Conservation (phyloP, 257 asterid species). For the Vinca minor region DNA sequence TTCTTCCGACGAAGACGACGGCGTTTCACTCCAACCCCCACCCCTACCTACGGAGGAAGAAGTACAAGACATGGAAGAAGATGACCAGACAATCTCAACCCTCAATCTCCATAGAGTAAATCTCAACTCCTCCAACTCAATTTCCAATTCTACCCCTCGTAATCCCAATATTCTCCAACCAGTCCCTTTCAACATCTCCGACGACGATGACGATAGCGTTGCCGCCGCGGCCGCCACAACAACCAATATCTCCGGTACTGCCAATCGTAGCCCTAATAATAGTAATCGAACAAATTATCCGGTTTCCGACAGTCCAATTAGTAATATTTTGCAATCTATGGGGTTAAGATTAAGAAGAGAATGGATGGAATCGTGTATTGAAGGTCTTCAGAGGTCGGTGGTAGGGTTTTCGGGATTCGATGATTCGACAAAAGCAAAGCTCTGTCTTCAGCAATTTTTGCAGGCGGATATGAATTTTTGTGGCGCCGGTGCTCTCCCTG, state of each 20-base stretch:
- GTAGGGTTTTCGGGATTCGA: slow-evolving; percentile 47
- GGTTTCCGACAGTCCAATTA: slow-evolving; percentile 39
- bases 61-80: slow-evolving; percentile 23
- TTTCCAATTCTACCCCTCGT: slow-evolving; percentile 11
- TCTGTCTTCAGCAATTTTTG: slow-evolving; percentile 67
- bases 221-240: background rate
- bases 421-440: slow-evolving; percentile 56
- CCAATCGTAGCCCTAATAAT: background rate
- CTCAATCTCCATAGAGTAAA: slow-evolving; percentile 58
- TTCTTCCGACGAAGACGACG: slow-evolving; percentile 58
- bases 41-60: slow-evolving; percentile 12
- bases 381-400: slow-evolving; percentile 37
- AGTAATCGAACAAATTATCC: slow-evolving; percentile 14
- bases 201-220: background rate
- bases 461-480: slow-evolving; percentile 68
- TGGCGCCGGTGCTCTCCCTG: slow-evolving; percentile 77
- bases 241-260: background rate
- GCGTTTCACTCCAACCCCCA: slow-evolving; percentile 31
- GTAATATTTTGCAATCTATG: slow-evolving; percentile 36
- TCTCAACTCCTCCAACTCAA: slow-evolving; percentile 37
- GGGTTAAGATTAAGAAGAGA: slow-evolving; percentile 56
- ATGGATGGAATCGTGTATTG: slow-evolving; percentile 70
- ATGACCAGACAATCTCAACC: slow-evolving; percentile 24
- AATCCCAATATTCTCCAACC: slow-evolving; percentile 9
- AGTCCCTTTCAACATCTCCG: slow-evolving; percentile 16